A percentile compares a stretch with the other conserved stretches of the same genome.
These are phyloP conservation scores for Agrocybe pediades DNA, from an alignment of 768 basidiomycete genomes.

Conservation along the genomic window DNA sequence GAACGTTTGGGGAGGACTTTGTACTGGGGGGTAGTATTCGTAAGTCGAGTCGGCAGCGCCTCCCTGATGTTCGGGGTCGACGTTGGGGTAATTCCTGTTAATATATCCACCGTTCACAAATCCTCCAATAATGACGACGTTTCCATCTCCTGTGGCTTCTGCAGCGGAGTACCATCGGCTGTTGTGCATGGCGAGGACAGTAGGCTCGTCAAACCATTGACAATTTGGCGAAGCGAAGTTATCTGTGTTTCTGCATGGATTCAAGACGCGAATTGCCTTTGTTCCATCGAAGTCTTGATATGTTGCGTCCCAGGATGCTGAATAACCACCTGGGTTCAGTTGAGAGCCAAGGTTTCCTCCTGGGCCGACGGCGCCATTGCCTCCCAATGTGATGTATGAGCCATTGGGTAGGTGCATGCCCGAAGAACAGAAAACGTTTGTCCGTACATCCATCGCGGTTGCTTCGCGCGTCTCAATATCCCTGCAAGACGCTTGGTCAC, in stretches of 20 bases:
- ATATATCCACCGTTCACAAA: conserved; percentile 80
- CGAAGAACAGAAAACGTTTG: conserved; percentile 84
- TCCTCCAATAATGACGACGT: conserved; percentile 79
- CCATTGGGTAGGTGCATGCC: conserved; percentile 84
- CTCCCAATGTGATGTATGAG: conserved; percentile 74
- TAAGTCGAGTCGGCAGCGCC: conserved; percentile 80
- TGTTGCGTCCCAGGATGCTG: conserved; percentile 59
- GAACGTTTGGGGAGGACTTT: conserved; percentile 49
- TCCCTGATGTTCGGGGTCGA: conserved; percentile 62
- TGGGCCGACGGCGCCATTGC: conserved; percentile 76
- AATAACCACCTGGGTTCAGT: conserved; percentile 43
- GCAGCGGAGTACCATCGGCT: conserved; percentile 81
- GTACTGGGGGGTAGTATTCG: conserved; percentile 78
- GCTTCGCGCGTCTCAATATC: conserved; percentile 63
- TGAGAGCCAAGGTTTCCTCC: conserved; percentile 63
- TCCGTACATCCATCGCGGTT: conserved; percentile 67
- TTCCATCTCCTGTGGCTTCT: conserved; percentile 76
- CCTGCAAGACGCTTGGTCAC: conserved; percentile 32
- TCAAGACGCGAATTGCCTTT: conserved; percentile 78
- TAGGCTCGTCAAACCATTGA: conserved; percentile 73
- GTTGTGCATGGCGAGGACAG: conserved; percentile 63
- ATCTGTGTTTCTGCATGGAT: conserved; percentile 62
- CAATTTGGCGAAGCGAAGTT: conserved; percentile 53
- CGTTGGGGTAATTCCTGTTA: conserved; percentile 74
- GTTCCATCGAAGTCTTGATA: conserved; percentile 85